These are phyloP conservation scores for Licmophora abbreviata DNA, from an alignment of 108 stramenopile genomes.

Conservation along the genomic window DNA sequence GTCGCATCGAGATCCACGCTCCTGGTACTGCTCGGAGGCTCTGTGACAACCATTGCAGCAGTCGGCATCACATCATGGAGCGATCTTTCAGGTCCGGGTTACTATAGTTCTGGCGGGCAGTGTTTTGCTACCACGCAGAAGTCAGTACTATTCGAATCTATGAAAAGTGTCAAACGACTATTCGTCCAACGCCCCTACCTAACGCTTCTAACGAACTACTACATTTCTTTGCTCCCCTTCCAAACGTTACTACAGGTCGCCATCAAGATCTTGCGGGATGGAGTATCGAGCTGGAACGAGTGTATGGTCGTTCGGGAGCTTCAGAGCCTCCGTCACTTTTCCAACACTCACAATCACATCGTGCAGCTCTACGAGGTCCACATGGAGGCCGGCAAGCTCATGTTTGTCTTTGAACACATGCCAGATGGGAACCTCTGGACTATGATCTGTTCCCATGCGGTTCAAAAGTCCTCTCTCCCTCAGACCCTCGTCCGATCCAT, in stretches of 20 bases:
- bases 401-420: constrained; percentile 97
- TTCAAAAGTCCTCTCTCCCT: constrained; percentile 12
- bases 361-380: constrained; percentile 88
- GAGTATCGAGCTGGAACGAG: constrained; percentile 80
- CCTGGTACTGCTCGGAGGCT: too few relatives aligned
- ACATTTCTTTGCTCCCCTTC: background rate
- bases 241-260: constrained; percentile 31
- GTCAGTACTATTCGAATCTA: background rate
- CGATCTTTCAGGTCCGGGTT: background rate
- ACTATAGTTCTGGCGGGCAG: background rate
- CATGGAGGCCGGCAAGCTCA: constrained; percentile 79
- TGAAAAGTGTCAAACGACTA: background rate
- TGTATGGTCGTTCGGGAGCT: constrained; percentile 85
- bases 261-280: constrained; percentile 57
- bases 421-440: constrained; percentile 67
- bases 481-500: constrained; percentile 68
- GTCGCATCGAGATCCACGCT: background rate
- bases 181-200: background rate
- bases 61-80: background rate
- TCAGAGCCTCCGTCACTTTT: constrained; percentile 57
- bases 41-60: too few relatives aligned
- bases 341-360: constrained; percentile 54
- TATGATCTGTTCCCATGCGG: background rate
- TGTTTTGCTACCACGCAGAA: background rate
- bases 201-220: background rate